Percentiles rank a stretch among this genome's conserved stretches.
Conservation (phyloP, 1,284 basidiomycete genomes). For the Clitocybe nebularis region DNA sequence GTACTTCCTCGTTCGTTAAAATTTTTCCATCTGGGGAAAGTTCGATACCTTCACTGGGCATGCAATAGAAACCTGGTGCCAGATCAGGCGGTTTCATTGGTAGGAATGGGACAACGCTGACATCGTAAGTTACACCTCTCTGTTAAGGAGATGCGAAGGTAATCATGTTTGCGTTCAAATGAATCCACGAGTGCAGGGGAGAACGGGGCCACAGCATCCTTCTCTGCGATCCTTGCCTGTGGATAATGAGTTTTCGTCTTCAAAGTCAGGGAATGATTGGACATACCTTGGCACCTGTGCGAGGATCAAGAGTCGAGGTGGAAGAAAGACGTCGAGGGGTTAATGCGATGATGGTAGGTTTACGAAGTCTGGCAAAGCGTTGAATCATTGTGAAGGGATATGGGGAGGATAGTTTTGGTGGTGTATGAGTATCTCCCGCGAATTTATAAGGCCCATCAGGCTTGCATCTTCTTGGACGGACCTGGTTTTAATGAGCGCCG, state of each 20-base stretch:
- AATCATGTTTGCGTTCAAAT: slow-evolving; percentile 71
- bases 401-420: too few relatives aligned
- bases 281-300: slow-evolving; percentile 16
- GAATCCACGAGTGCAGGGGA: slow-evolving; percentile 61
- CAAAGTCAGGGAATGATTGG: neutral
- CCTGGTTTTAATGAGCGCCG: neutral
- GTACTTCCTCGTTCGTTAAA: slow-evolving; percentile 73
- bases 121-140: slow-evolving; percentile 88
- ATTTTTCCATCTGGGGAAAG: slow-evolving; percentile 69
- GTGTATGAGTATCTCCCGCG: too few relatives aligned
- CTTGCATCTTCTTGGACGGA: neutral
- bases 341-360: too few relatives aligned
- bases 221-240: slow-evolving; percentile 49
- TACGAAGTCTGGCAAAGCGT: too few relatives aligned
- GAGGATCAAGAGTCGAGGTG: slow-evolving; percentile 4
- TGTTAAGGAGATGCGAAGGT: slow-evolving; percentile 82
- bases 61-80: slow-evolving; percentile 78
- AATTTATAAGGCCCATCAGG: neutral
- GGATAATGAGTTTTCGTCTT: neutral
- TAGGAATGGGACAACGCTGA: slow-evolving; percentile 28
- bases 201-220: slow-evolving; percentile 45
- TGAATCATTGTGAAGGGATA: too few relatives aligned
- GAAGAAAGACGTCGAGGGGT: slow-evolving; percentile 7
- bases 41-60: slow-evolving; percentile 80
- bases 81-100: slow-evolving; percentile 5